A percentile compares a stretch with the other conserved stretches of the same genome.
These are phyloP conservation scores for Boletus speciosus DNA, from an alignment of 768 basidiomycete genomes.

Conservation along the genomic window DNA sequence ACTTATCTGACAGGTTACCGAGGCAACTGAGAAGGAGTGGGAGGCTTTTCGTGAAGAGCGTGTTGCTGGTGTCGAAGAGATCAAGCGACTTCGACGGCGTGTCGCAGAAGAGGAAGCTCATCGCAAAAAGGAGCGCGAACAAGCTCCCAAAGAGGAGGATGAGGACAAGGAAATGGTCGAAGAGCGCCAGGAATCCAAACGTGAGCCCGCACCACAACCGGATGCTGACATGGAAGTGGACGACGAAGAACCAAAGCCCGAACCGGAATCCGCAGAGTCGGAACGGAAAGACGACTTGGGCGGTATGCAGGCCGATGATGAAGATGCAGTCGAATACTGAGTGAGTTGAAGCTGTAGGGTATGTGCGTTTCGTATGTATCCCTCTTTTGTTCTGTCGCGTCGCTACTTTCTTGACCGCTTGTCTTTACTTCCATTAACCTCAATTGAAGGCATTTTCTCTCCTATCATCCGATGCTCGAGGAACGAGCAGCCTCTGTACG, in stretches of 20 bases:
- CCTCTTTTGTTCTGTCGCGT: constrained; percentile 4
- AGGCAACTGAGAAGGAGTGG: constrained; percentile 71
- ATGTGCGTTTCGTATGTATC: constrained; percentile 27
- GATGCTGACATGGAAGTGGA: constrained; percentile 36
- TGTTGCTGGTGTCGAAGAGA: constrained; percentile 53
- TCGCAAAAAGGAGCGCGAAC: constrained; percentile 40
- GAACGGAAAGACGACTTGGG: constrained; percentile 54
- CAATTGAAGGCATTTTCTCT: constrained; percentile 5
- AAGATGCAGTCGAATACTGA: constrained; percentile 80
- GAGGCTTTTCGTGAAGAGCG: constrained; percentile 60
- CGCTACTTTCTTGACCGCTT: constrained; percentile 18
- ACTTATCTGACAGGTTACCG: constrained; percentile 44
- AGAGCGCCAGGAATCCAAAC: constrained; percentile 18
- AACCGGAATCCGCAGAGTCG: constrained; percentile 34
- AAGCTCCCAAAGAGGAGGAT: constrained; percentile 29
- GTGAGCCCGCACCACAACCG: constrained; percentile 16
- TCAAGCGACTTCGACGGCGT: constrained; percentile 55
- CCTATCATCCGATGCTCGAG: not conserved
- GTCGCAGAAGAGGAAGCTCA: constrained; percentile 65
- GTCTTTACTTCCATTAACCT: constrained; percentile 8
- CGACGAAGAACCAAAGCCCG: constrained; percentile 34
- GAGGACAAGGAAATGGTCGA: constrained; percentile 36
- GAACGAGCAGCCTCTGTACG: not conserved
- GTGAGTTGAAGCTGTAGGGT: constrained; percentile 21
- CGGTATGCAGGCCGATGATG: constrained; percentile 64